Percentiles rank a stretch among this genome's conserved stretches.
These are phyloP conservation scores for Boletellus ananas DNA, from an alignment of 768 basidiomycete genomes.

Conservation along the genomic window DNA sequence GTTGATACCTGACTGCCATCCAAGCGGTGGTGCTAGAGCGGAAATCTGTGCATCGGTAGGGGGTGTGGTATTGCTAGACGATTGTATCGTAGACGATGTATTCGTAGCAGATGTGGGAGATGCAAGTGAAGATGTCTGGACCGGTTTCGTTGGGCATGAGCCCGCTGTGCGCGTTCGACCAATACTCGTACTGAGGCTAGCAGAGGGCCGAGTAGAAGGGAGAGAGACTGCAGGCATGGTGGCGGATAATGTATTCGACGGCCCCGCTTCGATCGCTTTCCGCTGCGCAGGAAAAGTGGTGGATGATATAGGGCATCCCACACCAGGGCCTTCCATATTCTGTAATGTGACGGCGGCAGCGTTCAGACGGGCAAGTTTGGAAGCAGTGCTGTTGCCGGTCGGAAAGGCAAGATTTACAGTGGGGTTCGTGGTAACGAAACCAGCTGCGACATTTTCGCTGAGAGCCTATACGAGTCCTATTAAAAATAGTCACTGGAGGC, in stretches of 20 bases:
- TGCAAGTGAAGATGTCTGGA: background rate
- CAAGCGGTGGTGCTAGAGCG: slow-evolving; percentile 55
- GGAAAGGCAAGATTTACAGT: slow-evolving; percentile 58
- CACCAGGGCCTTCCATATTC: slow-evolving; percentile 64
- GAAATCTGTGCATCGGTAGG: slow-evolving; percentile 30
- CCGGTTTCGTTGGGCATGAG: background rate
- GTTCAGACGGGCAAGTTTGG: slow-evolving; percentile 54
- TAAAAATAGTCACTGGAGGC: slow-evolving; percentile 2
- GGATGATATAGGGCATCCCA: slow-evolving; percentile 63
- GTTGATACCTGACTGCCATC: slow-evolving; percentile 50
- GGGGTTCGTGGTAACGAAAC: slow-evolving; percentile 65
- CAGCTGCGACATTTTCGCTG: slow-evolving; percentile 55
- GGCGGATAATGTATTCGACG: background rate
- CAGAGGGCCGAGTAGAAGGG: background rate
- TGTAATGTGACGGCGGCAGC: slow-evolving; percentile 66
- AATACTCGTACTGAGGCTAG: background rate
- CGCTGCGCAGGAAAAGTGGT: slow-evolving; percentile 52
- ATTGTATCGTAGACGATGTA: background rate
- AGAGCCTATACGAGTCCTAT: slow-evolving; percentile 32
- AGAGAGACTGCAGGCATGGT: background rate
- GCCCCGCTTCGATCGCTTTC: slow-evolving; percentile 23
- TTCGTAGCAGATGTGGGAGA: background rate
- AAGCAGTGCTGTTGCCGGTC: slow-evolving; percentile 48
- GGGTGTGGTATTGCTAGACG: slow-evolving; percentile 6
- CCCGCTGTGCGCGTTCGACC: background rate